Evolutionary conservation across 768 basidiomycete genomes (phyloP), one percentile per base, ranked within the genome.

Genomic region (Bullera alba): DNA sequence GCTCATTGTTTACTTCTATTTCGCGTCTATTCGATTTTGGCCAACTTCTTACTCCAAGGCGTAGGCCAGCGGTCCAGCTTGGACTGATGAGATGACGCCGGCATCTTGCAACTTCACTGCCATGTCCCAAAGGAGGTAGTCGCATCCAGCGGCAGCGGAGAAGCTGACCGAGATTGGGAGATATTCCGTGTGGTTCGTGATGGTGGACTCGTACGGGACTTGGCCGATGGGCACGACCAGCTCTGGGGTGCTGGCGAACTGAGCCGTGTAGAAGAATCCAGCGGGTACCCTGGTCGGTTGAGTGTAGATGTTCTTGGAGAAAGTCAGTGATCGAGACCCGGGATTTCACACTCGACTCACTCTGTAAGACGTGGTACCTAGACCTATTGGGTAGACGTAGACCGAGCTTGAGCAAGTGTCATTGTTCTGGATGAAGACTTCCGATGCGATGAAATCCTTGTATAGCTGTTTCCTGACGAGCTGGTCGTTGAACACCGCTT

Each of bases 91-190:
- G 10, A n/a, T 34, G 10, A 34, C 32, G 8, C 32, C 32, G 8
- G 32, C 32, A 8, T 34, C 64, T 56, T 59, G 60, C 3, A 70
- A 48, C 8, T 53, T 57, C 19, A 55, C 57, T 16, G 57, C 59
- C 12, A 70, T 53, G 42, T 67, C 66, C 46, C 60, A 55, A 8
- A 70, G 46, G 15, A 67, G 32, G 35, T 63, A 65, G 34, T 70
- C 68, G 52, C 68, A 70, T 15, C 60, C 63, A 12, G 32, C 42
- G 14, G 53, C 53, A 8, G 68, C 68, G 44, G 46, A 57, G 25
- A 70, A 54, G 26, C 47, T 42, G 22, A 65, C 47, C 16, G 57
- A 61, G 29, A 70, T 53, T n/a, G 68, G 65, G n/a, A 65, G 36
- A 39, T 63, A 65, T 43, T 70, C 65, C 29, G 48, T 48, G 30